Conservation (phyloP, 371 early-diverging fungal species). For the Mortierella sp. region DNA sequence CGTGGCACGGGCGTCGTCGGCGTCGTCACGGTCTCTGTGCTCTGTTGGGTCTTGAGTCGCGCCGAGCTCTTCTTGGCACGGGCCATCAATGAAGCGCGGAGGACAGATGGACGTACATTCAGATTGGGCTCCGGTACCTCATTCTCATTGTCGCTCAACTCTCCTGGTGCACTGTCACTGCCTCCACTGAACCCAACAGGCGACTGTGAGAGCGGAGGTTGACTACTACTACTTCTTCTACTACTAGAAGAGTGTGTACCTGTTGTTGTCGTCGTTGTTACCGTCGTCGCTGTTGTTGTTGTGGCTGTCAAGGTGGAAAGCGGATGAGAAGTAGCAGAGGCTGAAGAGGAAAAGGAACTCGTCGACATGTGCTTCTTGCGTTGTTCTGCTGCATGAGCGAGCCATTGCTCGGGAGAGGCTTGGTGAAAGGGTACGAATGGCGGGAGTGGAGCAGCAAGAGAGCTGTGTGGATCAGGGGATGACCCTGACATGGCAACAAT, state of each 20-base stretch:
- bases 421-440: constrained; percentile 18
- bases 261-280: not conserved
- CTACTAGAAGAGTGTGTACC: not conserved
- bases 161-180: not conserved
- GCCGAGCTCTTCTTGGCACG: constrained; percentile 23
- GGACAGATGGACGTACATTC: constrained; percentile 39
- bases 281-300: not conserved
- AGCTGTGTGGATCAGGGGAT: constrained; percentile 6
- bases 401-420: constrained; percentile 41
- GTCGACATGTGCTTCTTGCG: constrained; percentile 32
- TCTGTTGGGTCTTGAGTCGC: constrained; percentile 11
- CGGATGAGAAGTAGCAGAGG: too few species aligned
- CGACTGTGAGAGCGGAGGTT: not conserved
- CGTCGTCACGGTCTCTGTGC: constrained; percentile 21
- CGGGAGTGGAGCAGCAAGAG: not conserved
- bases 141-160: constrained; percentile 18
- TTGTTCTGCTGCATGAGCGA: constrained; percentile 39
- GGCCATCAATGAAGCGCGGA: constrained; percentile 46
- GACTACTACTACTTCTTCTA: not conserved
- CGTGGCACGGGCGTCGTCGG: too few species aligned
- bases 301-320: not conserved
- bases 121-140: constrained; percentile 24
- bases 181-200: not conserved
- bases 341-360: constrained; percentile 1
- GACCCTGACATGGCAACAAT: constrained; percentile 18